A percentile compares a stretch with the other conserved stretches of the same genome.
Evolutionary conservation across 371 early-diverging fungal species (phyloP).

Genomic region (Circinella minor): DNA sequence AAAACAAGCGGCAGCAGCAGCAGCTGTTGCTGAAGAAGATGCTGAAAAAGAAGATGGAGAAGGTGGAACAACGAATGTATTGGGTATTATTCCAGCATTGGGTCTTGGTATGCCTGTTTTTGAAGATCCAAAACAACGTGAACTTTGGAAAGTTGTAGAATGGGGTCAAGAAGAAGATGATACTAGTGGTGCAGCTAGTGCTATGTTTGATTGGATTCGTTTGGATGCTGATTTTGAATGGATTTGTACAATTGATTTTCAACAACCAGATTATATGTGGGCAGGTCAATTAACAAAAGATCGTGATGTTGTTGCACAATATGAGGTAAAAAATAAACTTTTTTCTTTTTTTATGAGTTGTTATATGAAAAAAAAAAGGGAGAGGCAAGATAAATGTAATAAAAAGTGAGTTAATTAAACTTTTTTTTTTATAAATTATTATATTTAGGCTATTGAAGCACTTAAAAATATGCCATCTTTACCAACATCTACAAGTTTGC

Average conservation of each 20-base stretch:
- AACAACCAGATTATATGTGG: slow-evolving; percentile 98
- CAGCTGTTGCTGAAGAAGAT: slow-evolving; percentile 77
- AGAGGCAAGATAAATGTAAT: too few relatives aligned
- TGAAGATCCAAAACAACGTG: slow-evolving; percentile 70
- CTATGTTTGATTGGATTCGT: slow-evolving; percentile 96
- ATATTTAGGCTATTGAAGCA: slow-evolving; percentile 62
- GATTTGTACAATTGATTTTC: slow-evolving; percentile 88
- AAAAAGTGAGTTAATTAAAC: background rate
- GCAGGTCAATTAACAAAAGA: slow-evolving; percentile 93
- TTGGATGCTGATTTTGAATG: slow-evolving; percentile 96
- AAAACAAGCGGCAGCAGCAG: slow-evolving; percentile 80
- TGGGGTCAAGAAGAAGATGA: slow-evolving; percentile 86
- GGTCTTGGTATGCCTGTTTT: slow-evolving; percentile 75
- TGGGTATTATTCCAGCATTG: slow-evolving; percentile 55
- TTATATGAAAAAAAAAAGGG: background rate
- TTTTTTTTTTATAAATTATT: background rate
- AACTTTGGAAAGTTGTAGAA: slow-evolving; percentile 79
- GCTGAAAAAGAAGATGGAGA: slow-evolving; percentile 62
- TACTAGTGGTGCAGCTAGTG: slow-evolving; percentile 66
- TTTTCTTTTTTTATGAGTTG: background rate
- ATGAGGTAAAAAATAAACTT: slow-evolving; percentile 57
- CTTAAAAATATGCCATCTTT: slow-evolving; percentile 67
- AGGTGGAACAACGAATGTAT: slow-evolving; percentile 49
- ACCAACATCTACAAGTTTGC: slow-evolving; percentile 74
- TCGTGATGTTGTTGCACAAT: slow-evolving; percentile 95